Percentiles rank a stretch among this genome's conserved stretches.
Conservation (phyloP, 2,329 filamentous ascomycete species). For the Biscogniauxia sp. region DNA sequence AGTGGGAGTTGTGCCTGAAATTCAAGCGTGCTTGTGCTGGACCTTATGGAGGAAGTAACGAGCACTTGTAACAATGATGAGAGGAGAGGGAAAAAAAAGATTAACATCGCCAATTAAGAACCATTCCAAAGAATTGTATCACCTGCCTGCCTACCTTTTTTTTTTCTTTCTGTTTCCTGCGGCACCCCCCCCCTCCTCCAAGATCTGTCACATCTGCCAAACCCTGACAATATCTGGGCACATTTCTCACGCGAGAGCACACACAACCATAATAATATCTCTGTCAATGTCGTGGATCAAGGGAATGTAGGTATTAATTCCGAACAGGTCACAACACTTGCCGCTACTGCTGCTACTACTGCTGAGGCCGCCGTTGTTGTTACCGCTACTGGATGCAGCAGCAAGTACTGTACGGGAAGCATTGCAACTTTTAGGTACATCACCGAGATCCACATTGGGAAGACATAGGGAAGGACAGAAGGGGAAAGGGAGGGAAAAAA, state of each 20-base stretch:
- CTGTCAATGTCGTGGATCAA: neutral
- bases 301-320: neutral
- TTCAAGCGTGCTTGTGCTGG: slow-evolving; percentile 11
- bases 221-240: neutral
- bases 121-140: neutral
- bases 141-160: neutral
- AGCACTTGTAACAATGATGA: slow-evolving; percentile 3
- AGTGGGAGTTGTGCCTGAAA: slow-evolving; percentile 8
- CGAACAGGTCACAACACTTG: no score
- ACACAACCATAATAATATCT: neutral
- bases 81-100: neutral
- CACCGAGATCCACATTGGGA: neutral
- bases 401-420: no score
- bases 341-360: no score
- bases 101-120: neutral
- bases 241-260: neutral
- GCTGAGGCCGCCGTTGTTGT: no score
- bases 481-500: neutral
- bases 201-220: neutral
- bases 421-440: no score
- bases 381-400: no score
- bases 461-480: neutral
- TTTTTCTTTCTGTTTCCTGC: neutral
- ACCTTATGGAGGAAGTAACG: slow-evolving; percentile 10
- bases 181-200: neutral